Evolutionary conservation across 106 monocot genomes (phyloP).

Genomic region (Posidonia australis): DNA sequence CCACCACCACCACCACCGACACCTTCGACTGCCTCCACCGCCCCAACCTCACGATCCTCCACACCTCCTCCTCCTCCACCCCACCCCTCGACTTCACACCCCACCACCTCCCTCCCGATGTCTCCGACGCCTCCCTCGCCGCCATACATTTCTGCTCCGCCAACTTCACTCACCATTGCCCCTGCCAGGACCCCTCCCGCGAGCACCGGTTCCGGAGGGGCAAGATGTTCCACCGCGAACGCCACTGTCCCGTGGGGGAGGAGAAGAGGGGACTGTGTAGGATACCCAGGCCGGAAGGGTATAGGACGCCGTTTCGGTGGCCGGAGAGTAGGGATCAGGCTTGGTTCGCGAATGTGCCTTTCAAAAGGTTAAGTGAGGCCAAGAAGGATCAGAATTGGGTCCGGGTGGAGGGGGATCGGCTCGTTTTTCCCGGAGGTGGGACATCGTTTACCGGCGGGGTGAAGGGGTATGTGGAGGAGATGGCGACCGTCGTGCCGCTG

Average conservation of each 20-base stretch:
- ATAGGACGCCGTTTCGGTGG: conserved; percentile 43
- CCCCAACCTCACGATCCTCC: conserved; percentile 11
- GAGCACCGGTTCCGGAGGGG: conserved; percentile 31
- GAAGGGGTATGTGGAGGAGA: conserved; percentile 39
- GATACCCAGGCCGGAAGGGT: conserved; percentile 41
- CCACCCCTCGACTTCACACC: conserved; percentile 15
- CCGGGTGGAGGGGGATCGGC: conserved; percentile 43
- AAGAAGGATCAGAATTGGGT: conserved; percentile 83
- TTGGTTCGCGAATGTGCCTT: conserved; percentile 76
- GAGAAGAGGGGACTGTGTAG: conserved; percentile 21
- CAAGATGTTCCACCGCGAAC: conserved; percentile 38
- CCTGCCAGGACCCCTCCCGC: conserved; percentile 66
- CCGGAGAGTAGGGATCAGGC: conserved; percentile 46
- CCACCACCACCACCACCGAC: too few species aligned
- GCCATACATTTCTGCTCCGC: conserved; percentile 33
- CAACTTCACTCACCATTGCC: conserved; percentile 72
- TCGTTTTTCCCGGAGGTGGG: conserved; percentile 86
- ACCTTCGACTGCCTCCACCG: conserved; percentile 1
- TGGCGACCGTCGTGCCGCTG: conserved; percentile 47
- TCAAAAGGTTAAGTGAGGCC: conserved; percentile 29
- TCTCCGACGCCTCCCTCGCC: conserved; percentile 1
- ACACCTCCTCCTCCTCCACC: conserved; percentile 2
- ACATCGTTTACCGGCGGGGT: conserved; percentile 65
- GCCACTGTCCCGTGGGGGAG: conserved; percentile 52
- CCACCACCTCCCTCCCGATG: conserved; percentile 5